Conservation (phyloP, 768 basidiomycete genomes). For the Amanita jacksonii region DNA sequence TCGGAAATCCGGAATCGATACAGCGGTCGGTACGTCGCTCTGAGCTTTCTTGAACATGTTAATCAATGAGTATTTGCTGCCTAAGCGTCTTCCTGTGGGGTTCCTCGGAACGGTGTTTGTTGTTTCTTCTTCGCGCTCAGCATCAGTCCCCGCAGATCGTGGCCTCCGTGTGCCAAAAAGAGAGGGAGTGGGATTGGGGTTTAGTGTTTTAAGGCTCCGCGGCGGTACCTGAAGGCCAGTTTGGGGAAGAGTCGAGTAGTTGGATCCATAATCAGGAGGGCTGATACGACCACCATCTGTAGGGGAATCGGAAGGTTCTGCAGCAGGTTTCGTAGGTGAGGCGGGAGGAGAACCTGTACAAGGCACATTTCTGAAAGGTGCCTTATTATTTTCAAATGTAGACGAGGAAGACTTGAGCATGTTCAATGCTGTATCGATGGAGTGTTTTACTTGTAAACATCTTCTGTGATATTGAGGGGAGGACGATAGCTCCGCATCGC, state of each 20-base stretch:
- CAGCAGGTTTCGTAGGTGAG: constrained; percentile 31
- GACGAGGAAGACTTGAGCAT: constrained; percentile 31
- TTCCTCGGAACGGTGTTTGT: constrained; percentile 22
- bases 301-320: constrained; percentile 27
- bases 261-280: constrained; percentile 26
- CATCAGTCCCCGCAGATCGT: constrained; percentile 62
- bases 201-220: constrained; percentile 26
- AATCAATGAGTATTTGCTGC: constrained; percentile 66
- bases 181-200: constrained; percentile 19
- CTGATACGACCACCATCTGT: constrained; percentile 22
- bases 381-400: constrained; percentile 8
- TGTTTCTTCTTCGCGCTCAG: constrained; percentile 33
- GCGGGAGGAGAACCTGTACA: constrained; percentile 29
- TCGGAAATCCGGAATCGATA: background rate
- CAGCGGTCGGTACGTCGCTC: constrained; percentile 20
- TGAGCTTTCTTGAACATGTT: constrained; percentile 63
- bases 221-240: constrained; percentile 29
- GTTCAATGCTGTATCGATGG: constrained; percentile 64
- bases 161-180: constrained; percentile 41
- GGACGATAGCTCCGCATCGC: constrained; percentile 18
- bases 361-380: constrained; percentile 8
- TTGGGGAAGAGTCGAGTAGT: constrained; percentile 66
- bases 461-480: constrained; percentile 26
- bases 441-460: constrained; percentile 65
- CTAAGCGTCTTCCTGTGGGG: constrained; percentile 35